Percentiles rank a stretch among this genome's conserved stretches.
Evolutionary conservation across 2,329 filamentous ascomycete genomes (phyloP).

Genomic region (Ophiocordyceps camponoti-saundersi): DNA sequence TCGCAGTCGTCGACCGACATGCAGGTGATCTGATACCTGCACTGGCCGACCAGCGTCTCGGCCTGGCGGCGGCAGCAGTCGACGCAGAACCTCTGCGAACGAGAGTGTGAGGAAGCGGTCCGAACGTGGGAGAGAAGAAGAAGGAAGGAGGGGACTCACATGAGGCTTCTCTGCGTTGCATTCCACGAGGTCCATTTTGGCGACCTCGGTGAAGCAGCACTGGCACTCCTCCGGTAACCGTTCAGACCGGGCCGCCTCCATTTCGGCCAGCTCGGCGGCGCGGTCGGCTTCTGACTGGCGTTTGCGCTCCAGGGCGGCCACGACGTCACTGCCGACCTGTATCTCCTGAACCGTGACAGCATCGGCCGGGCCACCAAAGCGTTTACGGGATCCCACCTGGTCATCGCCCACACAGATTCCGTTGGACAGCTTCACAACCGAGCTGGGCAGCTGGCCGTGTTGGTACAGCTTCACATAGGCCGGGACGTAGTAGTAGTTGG

Average conservation of each 20-base stretch:
- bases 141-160: constrained; percentile 8
- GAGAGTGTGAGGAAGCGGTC: constrained; percentile 1
- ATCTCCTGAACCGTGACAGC: no score
- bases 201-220: constrained; percentile 54
- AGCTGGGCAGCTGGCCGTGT: neutral
- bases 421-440: no score
- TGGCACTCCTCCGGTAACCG: constrained; percentile 49
- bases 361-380: no score
- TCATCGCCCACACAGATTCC: no score
- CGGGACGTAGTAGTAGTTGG: neutral
- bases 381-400: no score
- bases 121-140: neutral
- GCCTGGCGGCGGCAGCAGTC: constrained; percentile 48
- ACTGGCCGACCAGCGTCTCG: constrained; percentile 49
- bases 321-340: constrained; percentile 4
- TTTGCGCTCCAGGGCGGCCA: neutral
- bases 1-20: constrained; percentile 53
- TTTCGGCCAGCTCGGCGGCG: constrained; percentile 20
- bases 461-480: constrained; percentile 1
- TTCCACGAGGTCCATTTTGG: constrained; percentile 49
- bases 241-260: constrained; percentile 21
- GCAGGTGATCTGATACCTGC: constrained; percentile 52
- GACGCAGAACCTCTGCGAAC: constrained; percentile 44
- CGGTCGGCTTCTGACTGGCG: constrained; percentile 15
- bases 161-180: constrained; percentile 45